Evolutionary conservation across 2,329 filamentous ascomycete genomes (phyloP).

Genomic region (Laburnicola sp.): DNA sequence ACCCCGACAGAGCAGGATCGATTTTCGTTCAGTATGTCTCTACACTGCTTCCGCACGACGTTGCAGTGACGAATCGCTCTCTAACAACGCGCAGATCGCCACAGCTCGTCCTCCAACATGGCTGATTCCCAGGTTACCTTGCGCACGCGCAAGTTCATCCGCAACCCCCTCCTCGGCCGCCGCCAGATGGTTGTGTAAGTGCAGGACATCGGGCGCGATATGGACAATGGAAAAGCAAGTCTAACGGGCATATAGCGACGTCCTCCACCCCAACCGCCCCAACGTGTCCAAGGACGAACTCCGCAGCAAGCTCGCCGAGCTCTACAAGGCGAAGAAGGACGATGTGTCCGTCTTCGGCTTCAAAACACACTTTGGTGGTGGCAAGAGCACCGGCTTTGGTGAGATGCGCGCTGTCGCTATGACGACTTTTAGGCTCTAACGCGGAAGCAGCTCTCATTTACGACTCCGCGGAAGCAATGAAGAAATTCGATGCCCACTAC

Average conservation of each 20-base stretch:
- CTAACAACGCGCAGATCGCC: slow-evolving; percentile 37
- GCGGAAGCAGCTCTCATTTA: slow-evolving; percentile 75
- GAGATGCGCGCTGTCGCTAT: no score
- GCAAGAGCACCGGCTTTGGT: slow-evolving; percentile 95
- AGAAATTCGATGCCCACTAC: slow-evolving; percentile 99
- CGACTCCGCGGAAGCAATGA: slow-evolving; percentile 96
- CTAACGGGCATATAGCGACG: slow-evolving; percentile 70
- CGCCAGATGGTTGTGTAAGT: slow-evolving; percentile 99
- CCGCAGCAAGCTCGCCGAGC: slow-evolving; percentile 86
- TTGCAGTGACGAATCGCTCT: slow-evolving; percentile 9
- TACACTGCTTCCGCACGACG: slow-evolving; percentile 12
- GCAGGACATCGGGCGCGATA: slow-evolving; percentile 16
- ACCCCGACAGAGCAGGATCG: slow-evolving; percentile 39
- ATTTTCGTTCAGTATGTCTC: slow-evolving; percentile 38
- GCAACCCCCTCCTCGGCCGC: slow-evolving; percentile 97
- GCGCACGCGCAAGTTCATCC: slow-evolving; percentile 99
- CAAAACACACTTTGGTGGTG: slow-evolving; percentile 98
- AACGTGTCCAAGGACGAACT: slow-evolving; percentile 99
- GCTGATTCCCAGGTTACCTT: slow-evolving; percentile 68
- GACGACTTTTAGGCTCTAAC: no score
- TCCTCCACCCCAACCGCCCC: slow-evolving; percentile 97
- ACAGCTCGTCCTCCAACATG: slow-evolving; percentile 64
- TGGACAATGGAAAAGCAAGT: slow-evolving; percentile 20
- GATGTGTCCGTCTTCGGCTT: slow-evolving; percentile 98
- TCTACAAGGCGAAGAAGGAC: slow-evolving; percentile 99